phyloP scores from a whole-genome alignment of 75 land plant genomes.

The Sequoiadendron giganteum region DNA sequence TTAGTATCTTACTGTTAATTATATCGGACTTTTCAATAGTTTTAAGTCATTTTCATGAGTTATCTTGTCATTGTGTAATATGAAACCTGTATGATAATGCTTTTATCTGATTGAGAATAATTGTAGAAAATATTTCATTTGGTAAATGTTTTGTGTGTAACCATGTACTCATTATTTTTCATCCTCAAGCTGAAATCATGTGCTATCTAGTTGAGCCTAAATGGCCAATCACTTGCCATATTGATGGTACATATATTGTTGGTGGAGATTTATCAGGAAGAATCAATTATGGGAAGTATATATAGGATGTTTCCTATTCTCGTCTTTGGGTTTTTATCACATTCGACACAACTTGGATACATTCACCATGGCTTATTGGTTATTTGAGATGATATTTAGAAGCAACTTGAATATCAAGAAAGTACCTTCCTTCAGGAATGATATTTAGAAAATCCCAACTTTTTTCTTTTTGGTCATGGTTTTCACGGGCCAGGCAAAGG shows the following conservation, averaged over 20 bases:
- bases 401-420: background rate
- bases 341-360: background rate
- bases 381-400: background rate
- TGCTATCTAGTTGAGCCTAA: constrained; percentile 84
- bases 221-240: constrained; percentile 65
- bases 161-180: no score
- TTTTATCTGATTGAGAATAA: no score
- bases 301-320: background rate
- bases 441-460: background rate
- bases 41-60: no score
- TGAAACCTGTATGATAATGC: no score
- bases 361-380: background rate
- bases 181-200: no score
- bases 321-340: background rate
- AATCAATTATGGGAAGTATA: constrained; percentile 84
- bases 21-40: no score
- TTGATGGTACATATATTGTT: constrained; percentile 62
- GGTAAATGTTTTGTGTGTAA: no score
- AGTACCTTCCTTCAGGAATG: background rate
- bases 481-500: background rate
- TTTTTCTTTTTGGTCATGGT: background rate
- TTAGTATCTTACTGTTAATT: no score
- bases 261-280: constrained; percentile 83
- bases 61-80: no score
- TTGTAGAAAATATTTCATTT: no score